Base-by-base conservation (phyloP, 768 basidiomycete species). In the Boletales sp. region DNA sequence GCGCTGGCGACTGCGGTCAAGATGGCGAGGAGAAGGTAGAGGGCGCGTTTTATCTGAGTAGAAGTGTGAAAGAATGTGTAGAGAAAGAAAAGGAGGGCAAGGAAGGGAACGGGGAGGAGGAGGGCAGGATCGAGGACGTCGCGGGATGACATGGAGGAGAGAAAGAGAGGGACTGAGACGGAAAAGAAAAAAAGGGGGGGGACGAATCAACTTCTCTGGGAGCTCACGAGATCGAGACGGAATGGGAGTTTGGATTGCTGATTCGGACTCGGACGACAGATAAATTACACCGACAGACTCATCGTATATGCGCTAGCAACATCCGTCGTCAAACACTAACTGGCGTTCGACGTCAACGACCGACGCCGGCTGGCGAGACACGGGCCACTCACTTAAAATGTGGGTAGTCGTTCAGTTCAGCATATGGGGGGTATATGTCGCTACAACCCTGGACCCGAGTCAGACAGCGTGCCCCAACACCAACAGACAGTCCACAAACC, bases 91-190 rank as follows among this genome's bases (percentile, higher is more conserved):
- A 32, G 41, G 8, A 59, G 47, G 2, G 66, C 59, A 30, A 68
- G 7, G 46, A 62, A 21, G 4, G 63, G 49, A 17, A 65, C 37
- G 53, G 54, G 40, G 46, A 67, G 57, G 47, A 64, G 58, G 40
- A 68, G 63, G 47, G 57, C 55, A n/a, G 63, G 31, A 8, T 51
- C 50, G 49, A 70, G 49, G 54, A 61, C 56, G 56, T 54, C 61
- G 25, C 38, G 50, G 35, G 64, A 55, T 56, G 63, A 42, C 63
- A 66, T 64, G 41, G 44, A 55, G 3, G 59, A 56, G n/a, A 21
- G 38, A 30, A 25, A 46, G 30, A 50, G 51, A 42, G 21, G 41
- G 36, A 55, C 37, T 38, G 39, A 53, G 52, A 50, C 45, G 17
- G 7, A 18, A 18, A 11, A 34, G 7, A 18, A 18, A 11, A 34